Percentiles rank a stretch among this genome's conserved stretches.
Conservation (phyloP, 2,329 filamentous ascomycete species). For the Clonostachys solani region DNA sequence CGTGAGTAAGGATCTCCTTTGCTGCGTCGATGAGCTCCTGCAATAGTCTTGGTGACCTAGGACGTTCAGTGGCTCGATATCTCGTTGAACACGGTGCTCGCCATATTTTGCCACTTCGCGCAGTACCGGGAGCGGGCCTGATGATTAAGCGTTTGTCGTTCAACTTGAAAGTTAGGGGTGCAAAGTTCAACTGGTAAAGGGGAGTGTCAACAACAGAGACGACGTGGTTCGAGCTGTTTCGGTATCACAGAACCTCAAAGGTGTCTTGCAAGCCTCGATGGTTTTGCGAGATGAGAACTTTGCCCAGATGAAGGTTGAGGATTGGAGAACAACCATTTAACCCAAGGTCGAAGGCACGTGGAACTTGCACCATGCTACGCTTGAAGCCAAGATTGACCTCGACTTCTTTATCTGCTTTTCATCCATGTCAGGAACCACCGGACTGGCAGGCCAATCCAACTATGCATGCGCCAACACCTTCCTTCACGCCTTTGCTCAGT, state of each 20-base stretch:
- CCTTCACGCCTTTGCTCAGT: slow-evolving; percentile 17
- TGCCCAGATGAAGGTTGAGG: slow-evolving; percentile 21
- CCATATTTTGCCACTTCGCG: slow-evolving; percentile 44
- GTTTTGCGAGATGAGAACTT: slow-evolving; percentile 12
- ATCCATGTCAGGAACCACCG: slow-evolving; percentile 25
- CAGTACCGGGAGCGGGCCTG: slow-evolving; percentile 21
- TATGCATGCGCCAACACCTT: slow-evolving; percentile 28
- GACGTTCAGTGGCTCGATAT: slow-evolving; percentile 32
- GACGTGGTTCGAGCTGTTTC: slow-evolving; percentile 17
- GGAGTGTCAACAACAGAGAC: slow-evolving; percentile 11
- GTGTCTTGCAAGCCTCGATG: slow-evolving; percentile 35
- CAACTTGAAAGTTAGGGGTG: slow-evolving; percentile 18
- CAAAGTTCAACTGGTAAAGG: slow-evolving; percentile 2
- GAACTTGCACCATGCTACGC: slow-evolving; percentile 22
- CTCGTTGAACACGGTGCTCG: slow-evolving; percentile 45
- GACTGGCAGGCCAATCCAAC: slow-evolving; percentile 28
- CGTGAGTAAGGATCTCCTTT: slow-evolving; percentile 22
- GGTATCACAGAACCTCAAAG: slow-evolving; percentile 21
- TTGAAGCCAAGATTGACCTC: slow-evolving; percentile 4
- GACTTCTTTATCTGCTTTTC: slow-evolving; percentile 33
- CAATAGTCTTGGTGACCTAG: slow-evolving; percentile 26
- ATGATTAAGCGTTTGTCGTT: slow-evolving; percentile 7
- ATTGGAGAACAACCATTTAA: slow-evolving; percentile 15
- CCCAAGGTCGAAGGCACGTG: slow-evolving; percentile 27
- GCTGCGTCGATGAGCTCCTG: slow-evolving; percentile 26